Conservation (phyloP, 805 yeast genomes). For the Teunomyces pallodes region DNA sequence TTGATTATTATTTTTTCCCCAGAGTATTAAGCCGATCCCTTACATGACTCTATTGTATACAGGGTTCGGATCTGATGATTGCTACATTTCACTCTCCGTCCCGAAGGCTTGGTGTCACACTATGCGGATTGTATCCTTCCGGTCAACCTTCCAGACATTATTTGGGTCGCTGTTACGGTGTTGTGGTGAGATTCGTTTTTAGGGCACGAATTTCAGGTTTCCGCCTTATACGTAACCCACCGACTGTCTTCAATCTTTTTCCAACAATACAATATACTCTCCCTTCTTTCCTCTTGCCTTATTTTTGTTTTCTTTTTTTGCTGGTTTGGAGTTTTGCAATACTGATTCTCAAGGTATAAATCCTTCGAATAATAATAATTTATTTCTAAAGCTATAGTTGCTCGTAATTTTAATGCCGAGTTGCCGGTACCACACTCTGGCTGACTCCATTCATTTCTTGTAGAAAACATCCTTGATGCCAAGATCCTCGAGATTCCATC, state of each 20-base stretch:
- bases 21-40: background rate
- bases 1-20: background rate
- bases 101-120: background rate
- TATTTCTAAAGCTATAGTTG: too few species aligned
- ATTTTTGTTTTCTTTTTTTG: background rate
- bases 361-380: background rate
- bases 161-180: background rate
- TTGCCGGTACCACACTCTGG: background rate
- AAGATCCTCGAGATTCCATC: background rate
- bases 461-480: background rate
- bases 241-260: too few species aligned
- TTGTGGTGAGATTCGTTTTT: background rate
- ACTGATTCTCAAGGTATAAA: background rate
- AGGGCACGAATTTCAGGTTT: background rate
- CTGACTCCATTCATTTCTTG: background rate
- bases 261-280: background rate
- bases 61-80: background rate
- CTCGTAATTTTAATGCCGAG: background rate
- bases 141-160: background rate
- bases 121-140: background rate
- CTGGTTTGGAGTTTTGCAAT: background rate
- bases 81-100: background rate
- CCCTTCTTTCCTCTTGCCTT: background rate
- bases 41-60: background rate
- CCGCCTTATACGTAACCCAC: too few species aligned